Base-by-base conservation (phyloP, 495 filamentous ascomycete species). In the Symbiotaphrina buchneri region DNA sequence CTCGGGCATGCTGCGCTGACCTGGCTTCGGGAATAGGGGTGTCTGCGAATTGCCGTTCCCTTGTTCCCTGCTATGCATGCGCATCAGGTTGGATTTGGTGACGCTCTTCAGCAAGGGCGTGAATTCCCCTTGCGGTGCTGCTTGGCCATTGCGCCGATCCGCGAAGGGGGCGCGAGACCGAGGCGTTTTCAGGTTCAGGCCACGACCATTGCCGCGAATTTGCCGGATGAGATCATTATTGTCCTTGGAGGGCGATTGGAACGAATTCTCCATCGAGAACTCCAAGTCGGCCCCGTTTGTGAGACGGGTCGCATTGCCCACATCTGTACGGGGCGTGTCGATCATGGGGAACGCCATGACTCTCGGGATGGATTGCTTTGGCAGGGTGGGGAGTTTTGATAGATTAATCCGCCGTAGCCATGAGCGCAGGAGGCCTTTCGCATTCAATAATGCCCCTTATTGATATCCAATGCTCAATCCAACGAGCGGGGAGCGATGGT, bases 71-170 rank as follows among this genome's bases (percentile, higher is more conserved):
- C 47, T 44, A 43, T 65, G 19, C 7, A 11, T 65, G 28, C 63
- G 61, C 29, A 74, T 54, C 21, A 71, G 61, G 39, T 73, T 83
- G 42, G 85, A 84, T 32, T 69, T 70, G 11, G 80, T 79, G 10
- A 82, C 83, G 35, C 76, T 91, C 54, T 82, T 85, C 46, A 97
- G 66, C 33, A 97, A 51, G 0, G 87, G 87, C 2, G 87, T 97
- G 45, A 97, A 97, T 38, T 97, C 90, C 15, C 33, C 20, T n/a
- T 22, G 15, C 15, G 56, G 51, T 8, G 65, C 61, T 17, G 52
- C 73, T n/a, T n/a, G n/a, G 43, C 63, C 55, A 18, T 83, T 77
- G 40, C 61, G 59, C 38, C 63, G 61, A 45, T 75, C 66, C 28
- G 59, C 66, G 24, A 90, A 65, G 32, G 75, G 70, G 20, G 69